These are phyloP conservation scores for Populus pruinosa DNA, from an alignment of 345 rosid species.

Conservation along the genomic window DNA sequence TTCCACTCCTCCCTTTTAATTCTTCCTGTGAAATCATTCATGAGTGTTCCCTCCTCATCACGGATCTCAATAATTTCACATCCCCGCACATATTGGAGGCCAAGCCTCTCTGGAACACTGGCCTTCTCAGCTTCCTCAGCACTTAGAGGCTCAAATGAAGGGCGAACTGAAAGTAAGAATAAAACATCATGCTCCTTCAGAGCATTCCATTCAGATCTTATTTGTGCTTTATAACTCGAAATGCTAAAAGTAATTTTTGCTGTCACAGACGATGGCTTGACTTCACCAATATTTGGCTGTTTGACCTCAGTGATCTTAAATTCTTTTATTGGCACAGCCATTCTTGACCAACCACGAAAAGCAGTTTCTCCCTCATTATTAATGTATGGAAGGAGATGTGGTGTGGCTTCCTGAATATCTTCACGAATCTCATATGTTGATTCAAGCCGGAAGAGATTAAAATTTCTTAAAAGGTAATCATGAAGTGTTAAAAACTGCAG, in stretches of 20 bases:
- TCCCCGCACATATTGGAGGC: conserved; percentile 92
- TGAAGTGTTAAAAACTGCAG: conserved; percentile 93
- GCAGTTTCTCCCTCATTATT: conserved; percentile 87
- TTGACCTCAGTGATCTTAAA: conserved; percentile 78
- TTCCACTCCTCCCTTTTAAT: conserved; percentile 96
- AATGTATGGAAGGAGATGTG: conserved; percentile 85
- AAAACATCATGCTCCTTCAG: conserved; percentile 98
- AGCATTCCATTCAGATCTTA: conserved; percentile 96
- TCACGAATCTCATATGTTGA: conserved; percentile 99
- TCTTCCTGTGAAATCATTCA: conserved; percentile 96
- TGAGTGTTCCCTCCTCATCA: conserved; percentile 90
- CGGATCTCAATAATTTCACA: conserved; percentile 88
- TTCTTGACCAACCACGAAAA: conserved; percentile 99
- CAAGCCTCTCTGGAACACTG: conserved; percentile 85
- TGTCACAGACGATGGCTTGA: conserved; percentile 86
- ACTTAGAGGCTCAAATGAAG: conserved; percentile 91
- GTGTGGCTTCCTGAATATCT: conserved; percentile 97
- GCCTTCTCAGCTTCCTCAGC: conserved; percentile 92
- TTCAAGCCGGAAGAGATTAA: conserved; percentile 96
- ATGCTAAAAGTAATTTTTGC: conserved; percentile 82
- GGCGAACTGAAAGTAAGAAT: conserved; percentile 82
- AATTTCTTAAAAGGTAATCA: conserved; percentile 91
- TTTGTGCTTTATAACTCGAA: conserved; percentile 76
- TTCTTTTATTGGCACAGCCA: conserved; percentile 84
- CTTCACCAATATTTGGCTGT: conserved; percentile 98